These are phyloP conservation scores for Lolium rigidum DNA, from an alignment of 176 grass and related monocot species.

Conservation along the genomic window DNA sequence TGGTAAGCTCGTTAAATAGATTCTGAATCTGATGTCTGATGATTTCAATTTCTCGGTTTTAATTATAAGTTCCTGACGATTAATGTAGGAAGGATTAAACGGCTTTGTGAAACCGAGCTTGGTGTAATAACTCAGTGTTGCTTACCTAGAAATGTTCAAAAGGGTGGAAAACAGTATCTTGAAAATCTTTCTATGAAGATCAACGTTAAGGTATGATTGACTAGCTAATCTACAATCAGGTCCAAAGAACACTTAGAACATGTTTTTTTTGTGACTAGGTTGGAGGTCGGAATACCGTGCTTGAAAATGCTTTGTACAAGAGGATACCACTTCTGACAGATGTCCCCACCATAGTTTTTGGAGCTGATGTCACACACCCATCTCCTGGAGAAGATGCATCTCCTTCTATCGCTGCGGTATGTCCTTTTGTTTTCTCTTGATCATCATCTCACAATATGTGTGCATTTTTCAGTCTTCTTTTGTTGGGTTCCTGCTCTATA, in stretches of 20 bases:
- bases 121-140: conserved; percentile 79
- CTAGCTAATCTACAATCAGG: not conserved
- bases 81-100: conserved; percentile 63
- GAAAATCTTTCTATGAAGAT: conserved; percentile 88
- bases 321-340: conserved; percentile 68
- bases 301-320: conserved; percentile 59
- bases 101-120: conserved; percentile 76
- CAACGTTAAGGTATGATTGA: conserved; percentile 78
- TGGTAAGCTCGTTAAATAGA: conserved; percentile 42
- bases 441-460: not conserved
- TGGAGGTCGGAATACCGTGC: conserved; percentile 70
- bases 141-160: conserved; percentile 56
- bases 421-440: not conserved
- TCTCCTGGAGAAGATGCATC: conserved; percentile 69
- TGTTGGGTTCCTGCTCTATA: not conserved
- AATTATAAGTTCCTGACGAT: conserved; percentile 1
- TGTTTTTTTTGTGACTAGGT: conserved; percentile 29
- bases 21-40: not conserved
- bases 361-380: conserved; percentile 86
- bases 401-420: conserved; percentile 76
- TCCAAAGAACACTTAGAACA: not conserved
- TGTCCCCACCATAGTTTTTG: conserved; percentile 70
- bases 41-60: conserved; percentile 6
- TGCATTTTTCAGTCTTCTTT: not conserved
- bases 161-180: conserved; percentile 61